These are phyloP conservation scores for Leonotis leonurus DNA, from an alignment of 257 asterid genomes.

Conservation along the genomic window DNA sequence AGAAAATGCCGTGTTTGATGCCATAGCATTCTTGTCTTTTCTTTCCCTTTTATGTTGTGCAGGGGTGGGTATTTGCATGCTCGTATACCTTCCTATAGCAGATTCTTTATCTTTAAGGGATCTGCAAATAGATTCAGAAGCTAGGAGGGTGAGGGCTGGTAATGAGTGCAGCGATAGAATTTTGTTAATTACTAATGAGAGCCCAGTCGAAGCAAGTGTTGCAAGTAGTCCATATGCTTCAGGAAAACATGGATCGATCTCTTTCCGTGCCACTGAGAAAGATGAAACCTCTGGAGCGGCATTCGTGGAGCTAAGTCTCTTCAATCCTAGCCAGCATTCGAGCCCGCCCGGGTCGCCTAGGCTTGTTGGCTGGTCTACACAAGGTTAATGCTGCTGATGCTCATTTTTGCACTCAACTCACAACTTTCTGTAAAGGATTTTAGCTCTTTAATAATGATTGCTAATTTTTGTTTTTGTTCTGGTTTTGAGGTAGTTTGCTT, in stretches of 20 bases:
- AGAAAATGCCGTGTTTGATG: slow-evolving; percentile 36
- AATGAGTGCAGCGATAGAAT: slow-evolving; percentile 48
- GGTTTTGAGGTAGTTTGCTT: slow-evolving; percentile 39
- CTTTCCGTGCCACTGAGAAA: slow-evolving; percentile 48
- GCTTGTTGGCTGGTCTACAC: slow-evolving; percentile 64
- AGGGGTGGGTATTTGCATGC: slow-evolving; percentile 64
- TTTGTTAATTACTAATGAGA: slow-evolving; percentile 61
- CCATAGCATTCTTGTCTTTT: slow-evolving; percentile 74
- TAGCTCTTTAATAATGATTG: slow-evolving; percentile 46
- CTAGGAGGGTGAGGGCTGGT: slow-evolving; percentile 37
- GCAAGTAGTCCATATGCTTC: slow-evolving; percentile 39
- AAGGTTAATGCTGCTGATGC: too few relatives aligned
- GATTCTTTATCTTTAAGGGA: slow-evolving; percentile 72
- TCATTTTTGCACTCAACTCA: slow-evolving; percentile 61
- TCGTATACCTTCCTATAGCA: slow-evolving; percentile 79
- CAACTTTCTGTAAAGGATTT: slow-evolving; percentile 55
- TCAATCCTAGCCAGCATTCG: slow-evolving; percentile 55
- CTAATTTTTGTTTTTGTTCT: slow-evolving; percentile 31
- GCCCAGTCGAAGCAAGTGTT: slow-evolving; percentile 31
- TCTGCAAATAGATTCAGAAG: slow-evolving; percentile 59
- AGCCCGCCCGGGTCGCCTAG: slow-evolving; percentile 65
- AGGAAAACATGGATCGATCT: slow-evolving; percentile 49
- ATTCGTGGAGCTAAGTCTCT: slow-evolving; percentile 84
- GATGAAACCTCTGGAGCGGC: slow-evolving; percentile 49
- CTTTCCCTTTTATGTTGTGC: slow-evolving; percentile 75